Conservation (phyloP, 805 yeast species). For the Starmerella apis region DNA sequence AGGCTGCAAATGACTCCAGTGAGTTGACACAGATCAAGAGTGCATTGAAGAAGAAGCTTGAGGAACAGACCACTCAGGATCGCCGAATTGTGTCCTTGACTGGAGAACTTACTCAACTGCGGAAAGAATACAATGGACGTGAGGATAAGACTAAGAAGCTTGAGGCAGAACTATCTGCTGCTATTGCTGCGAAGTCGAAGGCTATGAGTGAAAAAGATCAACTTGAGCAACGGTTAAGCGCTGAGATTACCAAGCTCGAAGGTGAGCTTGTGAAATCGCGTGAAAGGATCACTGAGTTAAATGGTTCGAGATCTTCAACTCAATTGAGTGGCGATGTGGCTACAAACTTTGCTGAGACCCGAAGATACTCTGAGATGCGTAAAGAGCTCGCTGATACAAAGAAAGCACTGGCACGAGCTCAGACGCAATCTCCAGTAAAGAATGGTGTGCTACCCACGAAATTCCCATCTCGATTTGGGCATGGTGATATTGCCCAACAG, state of each 20-base stretch:
- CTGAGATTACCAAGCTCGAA: not conserved
- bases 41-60: conserved; percentile 2
- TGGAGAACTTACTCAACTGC: conserved; percentile 6
- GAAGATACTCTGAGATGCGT: conserved; percentile 1
- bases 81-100: conserved; percentile 1
- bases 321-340: not conserved
- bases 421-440: conserved; percentile 7
- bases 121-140: conserved; percentile 6
- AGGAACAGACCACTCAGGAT: conserved; percentile 8
- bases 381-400: conserved; percentile 8
- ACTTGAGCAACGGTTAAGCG: not conserved
- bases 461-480: conserved; percentile 5
- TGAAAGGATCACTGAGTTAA: conserved; percentile 1
- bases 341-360: not conserved
- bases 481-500: conserved; percentile 14
- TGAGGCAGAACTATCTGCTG: conserved; percentile 1
- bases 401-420: conserved; percentile 2
- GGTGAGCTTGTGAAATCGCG: not conserved
- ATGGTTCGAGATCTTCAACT: not conserved
- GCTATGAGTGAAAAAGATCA: not conserved
- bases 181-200: not conserved
- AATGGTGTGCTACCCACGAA: not conserved
- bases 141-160: not conserved
- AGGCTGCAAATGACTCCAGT: conserved; percentile 13
- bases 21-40: conserved; percentile 21